Percentiles rank a stretch among this genome's conserved stretches.
Evolutionary conservation across 208 protist genomes (phyloP).

Genomic region (Leishmania martiniquensis): DNA sequence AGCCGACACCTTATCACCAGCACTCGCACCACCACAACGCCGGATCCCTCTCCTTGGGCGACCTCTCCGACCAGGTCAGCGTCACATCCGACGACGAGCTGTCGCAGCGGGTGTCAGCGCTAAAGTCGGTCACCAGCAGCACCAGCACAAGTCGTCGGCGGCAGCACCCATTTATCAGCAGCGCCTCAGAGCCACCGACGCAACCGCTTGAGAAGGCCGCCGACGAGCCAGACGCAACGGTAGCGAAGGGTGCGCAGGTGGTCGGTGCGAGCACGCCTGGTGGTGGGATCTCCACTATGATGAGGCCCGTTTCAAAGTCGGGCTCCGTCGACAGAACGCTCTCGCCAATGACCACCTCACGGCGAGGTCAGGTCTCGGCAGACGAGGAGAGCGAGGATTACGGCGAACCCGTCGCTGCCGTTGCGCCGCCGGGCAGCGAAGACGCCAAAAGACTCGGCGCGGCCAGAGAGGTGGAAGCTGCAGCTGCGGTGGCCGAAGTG

Average conservation of each 20-base stretch:
- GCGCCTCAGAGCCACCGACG: background rate
- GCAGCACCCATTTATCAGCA: background rate
- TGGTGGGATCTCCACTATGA: background rate
- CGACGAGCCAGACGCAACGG: background rate
- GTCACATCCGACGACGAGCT: constrained; percentile 75
- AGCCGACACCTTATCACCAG: background rate
- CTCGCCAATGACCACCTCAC: constrained; percentile 24
- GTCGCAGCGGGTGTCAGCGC: constrained; percentile 22
- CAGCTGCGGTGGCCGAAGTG: background rate
- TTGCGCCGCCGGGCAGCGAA: background rate
- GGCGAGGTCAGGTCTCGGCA: background rate
- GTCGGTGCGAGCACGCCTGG: background rate
- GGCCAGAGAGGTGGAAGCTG: background rate
- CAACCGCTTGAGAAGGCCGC: background rate
- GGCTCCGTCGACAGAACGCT: constrained; percentile 14
- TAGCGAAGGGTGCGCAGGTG: background rate
- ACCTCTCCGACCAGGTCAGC: constrained; percentile 56
- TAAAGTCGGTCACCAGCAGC: constrained; percentile 12
- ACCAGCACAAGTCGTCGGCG: constrained; percentile 14
- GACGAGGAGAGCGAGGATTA: background rate
- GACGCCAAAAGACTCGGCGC: background rate
- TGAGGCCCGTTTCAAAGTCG: background rate
- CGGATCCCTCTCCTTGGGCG: background rate
- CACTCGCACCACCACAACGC: constrained; percentile 3
- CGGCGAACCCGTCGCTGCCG: background rate